Conservation (phyloP, 805 yeast species). For the Zygosaccharomyces rouxii region DNA sequence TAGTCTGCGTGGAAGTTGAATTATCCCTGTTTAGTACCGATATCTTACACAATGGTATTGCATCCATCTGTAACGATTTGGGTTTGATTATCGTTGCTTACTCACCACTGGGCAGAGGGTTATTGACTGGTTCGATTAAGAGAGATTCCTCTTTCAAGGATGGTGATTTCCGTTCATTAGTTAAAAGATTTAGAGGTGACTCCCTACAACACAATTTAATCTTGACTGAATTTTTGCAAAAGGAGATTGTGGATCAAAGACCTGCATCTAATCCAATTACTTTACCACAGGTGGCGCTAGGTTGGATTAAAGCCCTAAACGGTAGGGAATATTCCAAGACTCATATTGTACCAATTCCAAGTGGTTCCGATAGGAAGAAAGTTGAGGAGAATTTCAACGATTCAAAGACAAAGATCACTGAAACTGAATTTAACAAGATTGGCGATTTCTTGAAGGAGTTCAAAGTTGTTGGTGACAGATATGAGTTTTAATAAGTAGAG, state of each 20-base stretch:
- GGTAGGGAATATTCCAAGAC: conserved; percentile 40
- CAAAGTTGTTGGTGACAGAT: conserved; percentile 55
- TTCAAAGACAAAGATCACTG: conserved; percentile 41
- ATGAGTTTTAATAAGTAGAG: conserved; percentile 23
- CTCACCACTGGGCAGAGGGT: conserved; percentile 80
- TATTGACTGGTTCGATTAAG: conserved; percentile 59
- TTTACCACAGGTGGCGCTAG: conserved; percentile 65
- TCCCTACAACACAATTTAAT: conserved; percentile 49
- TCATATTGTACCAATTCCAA: conserved; percentile 73
- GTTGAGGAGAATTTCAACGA: conserved; percentile 55
- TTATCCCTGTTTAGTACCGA: conserved; percentile 67
- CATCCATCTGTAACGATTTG: conserved; percentile 51
- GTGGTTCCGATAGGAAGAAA: conserved; percentile 57
- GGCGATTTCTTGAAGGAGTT: conserved; percentile 41
- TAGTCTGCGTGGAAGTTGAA: conserved; percentile 74
- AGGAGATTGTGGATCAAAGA: conserved; percentile 42
- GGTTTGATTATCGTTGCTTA: conserved; percentile 70
- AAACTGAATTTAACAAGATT: conserved; percentile 54
- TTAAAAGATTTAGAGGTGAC: conserved; percentile 60
- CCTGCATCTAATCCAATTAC: conserved; percentile 47
- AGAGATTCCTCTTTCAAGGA: conserved; percentile 17
- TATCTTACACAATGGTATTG: conserved; percentile 57
- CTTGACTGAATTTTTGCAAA: conserved; percentile 46
- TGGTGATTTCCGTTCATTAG: conserved; percentile 51
- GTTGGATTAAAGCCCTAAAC: conserved; percentile 53